Base-by-base conservation (phyloP, 2,329 filamentous ascomycete species). In the Albifimbria verrucaria region DNA sequence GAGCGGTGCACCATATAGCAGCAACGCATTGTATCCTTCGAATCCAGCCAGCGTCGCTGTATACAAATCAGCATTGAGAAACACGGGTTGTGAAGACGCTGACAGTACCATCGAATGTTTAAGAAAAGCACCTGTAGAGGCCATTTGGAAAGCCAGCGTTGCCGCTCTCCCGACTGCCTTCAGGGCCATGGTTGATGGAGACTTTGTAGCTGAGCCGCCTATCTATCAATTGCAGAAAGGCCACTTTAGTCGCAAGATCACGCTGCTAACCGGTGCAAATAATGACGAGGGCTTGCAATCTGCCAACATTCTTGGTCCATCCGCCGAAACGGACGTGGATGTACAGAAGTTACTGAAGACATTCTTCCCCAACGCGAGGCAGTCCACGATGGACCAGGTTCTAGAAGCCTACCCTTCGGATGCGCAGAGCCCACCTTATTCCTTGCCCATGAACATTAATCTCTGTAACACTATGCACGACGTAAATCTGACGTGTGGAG, bases 391-490 rank as follows among this genome's bases (percentile, higher is more conserved):
- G 21, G 41, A 55, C 3, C 18, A 50, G 21, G 32, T 59, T 18
- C 24, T 61, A 21, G 32, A 49, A 10, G 55, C 56, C 7, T 59
- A 58, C 45, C 57, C 55, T 21, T 28, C 42, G 7, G 48, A 49
- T 6, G 54, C 23, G 1, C 55, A 54, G 12, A 45, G 41, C n/a
- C 56, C 58, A 23, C 57, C 58, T 1, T 56, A 56, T 49, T 49
- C 55, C n/a, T 41, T 57, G 39, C 52, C 55, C 1, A 47, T 50
- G 48, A 26, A 52, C 18, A 44, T 51, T 39, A 36, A 18, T 15
- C 55, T 61, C 42, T 59, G 55, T 42, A 26, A 47, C 7, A 55
- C 51, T 17, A 48, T 59, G 50, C 28, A 26, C 41, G 49, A 41
- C 3, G 54, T 52, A 7, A 48, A 49, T 18, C 42, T 59, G 28